Evolutionary conservation across 345 rosid species (phyloP), one percentile per base, ranked within the genome.

Genomic region (Rhodamnia rubescens): DNA sequence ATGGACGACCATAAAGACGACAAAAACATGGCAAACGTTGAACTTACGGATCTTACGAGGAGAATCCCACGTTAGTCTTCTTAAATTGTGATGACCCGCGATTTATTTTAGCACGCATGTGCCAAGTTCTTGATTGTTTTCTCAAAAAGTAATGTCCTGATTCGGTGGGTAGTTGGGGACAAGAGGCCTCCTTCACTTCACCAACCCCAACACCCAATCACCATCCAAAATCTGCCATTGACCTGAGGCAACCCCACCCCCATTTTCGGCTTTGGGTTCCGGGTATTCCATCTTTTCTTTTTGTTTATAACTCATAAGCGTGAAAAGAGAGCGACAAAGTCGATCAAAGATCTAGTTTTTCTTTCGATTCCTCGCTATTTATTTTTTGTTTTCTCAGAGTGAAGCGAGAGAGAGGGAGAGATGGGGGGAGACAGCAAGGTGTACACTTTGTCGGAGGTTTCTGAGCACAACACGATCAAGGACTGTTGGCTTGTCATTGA

Each of bases 401-500:
- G 74, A 42, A 85, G 52, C 80, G 36, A 56, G 32, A 85, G 75
- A 78, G 36, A 56, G 32, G 83, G 75, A 78, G 83, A 90, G 85
- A 96, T 92, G 98, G 95, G 95, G 36, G 91, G 91, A 51, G 92
- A 84, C 40, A 87, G 91, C 59, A 94, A 95, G 90, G 87, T 92
- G 42, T 95, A 82, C 87, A 90, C 94, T 89, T 90, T 97, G 90
- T 87, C 93, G 6, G 93, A 97, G 89, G 98, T 95, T 59, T 92
- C 98, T 74, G 85, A 92, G 83, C 96, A 97, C 93, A 94, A 90
- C 89, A 84, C 29, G 88, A 55, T 84, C 75, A 85, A 95, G 85
- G 98, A 95, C 75, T 97, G 98, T 74, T 97, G 98, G 99, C 96
- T 97, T 85, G 90, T 95, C 89, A 94, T 97, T 86, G 91, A 94